Evolutionary conservation across 2,329 filamentous ascomycete genomes (phyloP), one percentile per base, ranked within the genome.

Genomic region (Verticillium nubilum): DNA sequence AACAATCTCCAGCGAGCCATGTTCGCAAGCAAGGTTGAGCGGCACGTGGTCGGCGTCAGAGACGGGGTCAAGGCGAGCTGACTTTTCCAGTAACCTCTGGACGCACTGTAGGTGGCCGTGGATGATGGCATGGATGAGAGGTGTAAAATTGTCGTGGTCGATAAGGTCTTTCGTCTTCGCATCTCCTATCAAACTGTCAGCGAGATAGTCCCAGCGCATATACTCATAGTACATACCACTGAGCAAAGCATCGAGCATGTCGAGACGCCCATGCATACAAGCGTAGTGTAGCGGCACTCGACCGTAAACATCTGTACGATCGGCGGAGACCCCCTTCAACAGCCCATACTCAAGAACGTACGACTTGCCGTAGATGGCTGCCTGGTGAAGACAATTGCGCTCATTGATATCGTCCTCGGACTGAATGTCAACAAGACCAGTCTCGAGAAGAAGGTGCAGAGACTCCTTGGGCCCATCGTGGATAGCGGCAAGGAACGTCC

Each of bases 341-440:
- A 99, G 78, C 4, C 90, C 93, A 64, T 89, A 86, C 56, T 85
- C 79, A 60, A 98, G 78, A 29, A 97, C 90, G 66, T 90, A 88
- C 10, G 84, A 77, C 68, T 93, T 93, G 23, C 93, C 93, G 62
- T 96, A 96, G 57, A 98, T 97, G 1, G 93, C 89, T n/a, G 95
- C 91, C 75, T 98, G 95, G 68, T 99, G 95, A 54, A 99, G 80
- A 69, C 93, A 97, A 68, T 97, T 99, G 47, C 95, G 85, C 76
- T 97, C 94, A 68, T 98, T 99, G 73, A 99, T 98, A 68, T 97
- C 93, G 71, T 99, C 95, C 67, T 96, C 92, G 0, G 92, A 95
- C 68, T 92, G 87, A n/a, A 97, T 83, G 72, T 98, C 89, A 33
- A 99, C 91, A 26, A 95, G 77, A 0, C 86, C 86, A 2, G 93